Percentiles rank a stretch among this genome's conserved stretches.
phyloP scores from a whole-genome alignment of 306 rosid genomes.

The Adenanthera pavonina region DNA sequence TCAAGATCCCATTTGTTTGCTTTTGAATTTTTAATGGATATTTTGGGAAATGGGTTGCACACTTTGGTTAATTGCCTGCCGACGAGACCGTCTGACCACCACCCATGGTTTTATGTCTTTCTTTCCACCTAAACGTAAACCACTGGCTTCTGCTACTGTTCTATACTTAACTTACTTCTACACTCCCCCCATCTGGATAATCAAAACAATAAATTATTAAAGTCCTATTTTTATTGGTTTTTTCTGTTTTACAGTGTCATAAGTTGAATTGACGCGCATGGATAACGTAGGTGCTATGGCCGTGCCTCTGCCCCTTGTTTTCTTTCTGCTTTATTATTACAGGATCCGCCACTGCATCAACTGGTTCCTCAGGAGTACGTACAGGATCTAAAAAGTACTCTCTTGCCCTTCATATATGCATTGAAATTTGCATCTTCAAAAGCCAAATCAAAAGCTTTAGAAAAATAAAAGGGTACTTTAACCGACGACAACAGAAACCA shows the following conservation, averaged over 20 bases:
- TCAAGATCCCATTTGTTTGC: neutral
- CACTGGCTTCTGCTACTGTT: conserved; percentile 43
- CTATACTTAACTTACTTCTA: too few species aligned
- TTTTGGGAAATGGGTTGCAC: conserved; percentile 15
- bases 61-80: neutral
- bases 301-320: neutral
- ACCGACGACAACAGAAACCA: conserved; percentile 31
- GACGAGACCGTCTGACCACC: neutral
- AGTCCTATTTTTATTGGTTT: too few species aligned
- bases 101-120: conserved; percentile 64
- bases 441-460: neutral
- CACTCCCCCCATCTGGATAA: too few species aligned
- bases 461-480: conserved; percentile 30
- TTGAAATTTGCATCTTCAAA: neutral
- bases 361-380: neutral
- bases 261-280: neutral
- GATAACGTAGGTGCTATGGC: neutral
- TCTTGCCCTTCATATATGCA: neutral
- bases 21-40: neutral
- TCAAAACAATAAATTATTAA: too few species aligned
- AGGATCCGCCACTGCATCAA: neutral
- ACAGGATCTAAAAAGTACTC: conserved; percentile 13
- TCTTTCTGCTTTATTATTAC: neutral
- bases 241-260: conserved; percentile 16
- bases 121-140: conserved; percentile 39